Conservation (phyloP, 495 filamentous ascomycete genomes). For the Tuber indicum region DNA sequence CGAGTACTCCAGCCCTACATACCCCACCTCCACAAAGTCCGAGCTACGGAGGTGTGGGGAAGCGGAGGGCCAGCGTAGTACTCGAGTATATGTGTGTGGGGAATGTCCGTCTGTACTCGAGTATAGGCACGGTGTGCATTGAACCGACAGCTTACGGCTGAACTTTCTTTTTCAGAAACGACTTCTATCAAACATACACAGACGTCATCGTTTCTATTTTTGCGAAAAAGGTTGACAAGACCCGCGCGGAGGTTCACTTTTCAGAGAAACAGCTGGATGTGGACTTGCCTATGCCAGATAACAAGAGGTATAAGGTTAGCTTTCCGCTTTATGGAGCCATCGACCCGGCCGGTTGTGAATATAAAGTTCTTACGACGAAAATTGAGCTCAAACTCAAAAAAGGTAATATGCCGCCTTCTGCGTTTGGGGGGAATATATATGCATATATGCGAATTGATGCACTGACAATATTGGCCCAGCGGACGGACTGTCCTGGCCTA, state of each 20-base stretch:
- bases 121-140: background rate
- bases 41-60: background rate
- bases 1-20: background rate
- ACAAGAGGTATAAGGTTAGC: conserved; percentile 70
- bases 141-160: background rate
- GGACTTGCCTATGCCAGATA: conserved; percentile 75
- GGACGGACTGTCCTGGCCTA: conserved; percentile 40
- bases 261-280: conserved; percentile 53
- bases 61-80: background rate
- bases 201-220: conserved; percentile 87
- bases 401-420: conserved; percentile 45
- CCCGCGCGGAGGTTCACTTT: conserved; percentile 64
- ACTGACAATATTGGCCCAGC: conserved; percentile 12
- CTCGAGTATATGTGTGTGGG: conserved; percentile 7
- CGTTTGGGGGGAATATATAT: background rate
- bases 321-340: conserved; percentile 73
- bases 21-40: background rate
- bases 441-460: background rate
- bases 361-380: conserved; percentile 91
- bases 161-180: conserved; percentile 51
- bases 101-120: conserved; percentile 1
- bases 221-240: conserved; percentile 92
- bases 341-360: conserved; percentile 63
- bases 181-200: conserved; percentile 89
- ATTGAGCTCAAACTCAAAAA: conserved; percentile 82